phyloP scores from a whole-genome alignment of 495 filamentous ascomycete genomes.

The Collariella sp. region DNA sequence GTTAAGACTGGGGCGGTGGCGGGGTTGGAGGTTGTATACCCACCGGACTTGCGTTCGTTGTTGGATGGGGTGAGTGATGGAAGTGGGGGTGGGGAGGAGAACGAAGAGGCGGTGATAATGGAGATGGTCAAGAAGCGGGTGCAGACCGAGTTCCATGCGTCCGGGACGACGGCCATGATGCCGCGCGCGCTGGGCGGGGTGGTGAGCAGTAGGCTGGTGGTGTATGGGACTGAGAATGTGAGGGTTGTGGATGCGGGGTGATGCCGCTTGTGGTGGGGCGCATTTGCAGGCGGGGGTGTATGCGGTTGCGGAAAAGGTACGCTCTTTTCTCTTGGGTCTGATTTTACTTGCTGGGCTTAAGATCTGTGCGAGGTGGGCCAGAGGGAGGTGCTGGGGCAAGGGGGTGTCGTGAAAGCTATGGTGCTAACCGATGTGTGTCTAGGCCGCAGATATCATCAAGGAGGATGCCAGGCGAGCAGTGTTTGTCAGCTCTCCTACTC shows the following conservation, averaged over 20 bases:
- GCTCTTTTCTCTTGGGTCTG: background rate
- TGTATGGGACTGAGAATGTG: conserved; percentile 36
- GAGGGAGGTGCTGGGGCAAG: background rate
- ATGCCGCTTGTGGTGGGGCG: conserved; percentile 41
- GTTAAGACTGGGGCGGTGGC: conserved; percentile 30
- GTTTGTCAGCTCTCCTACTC: no score
- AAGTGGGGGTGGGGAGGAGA: conserved; percentile 10
- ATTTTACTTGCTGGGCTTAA: no score
- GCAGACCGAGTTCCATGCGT: conserved; percentile 22
- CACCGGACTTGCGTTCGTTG: conserved; percentile 10
- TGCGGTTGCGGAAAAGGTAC: conserved; percentile 45
- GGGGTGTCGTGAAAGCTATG: background rate
- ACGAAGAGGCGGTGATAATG: conserved; percentile 1
- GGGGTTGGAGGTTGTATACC: conserved; percentile 21
- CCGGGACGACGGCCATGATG: conserved; percentile 41
- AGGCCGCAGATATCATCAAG: conserved; percentile 5
- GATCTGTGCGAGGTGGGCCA: background rate
- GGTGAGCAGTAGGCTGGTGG: conserved; percentile 38
- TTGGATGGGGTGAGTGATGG: conserved; percentile 12
- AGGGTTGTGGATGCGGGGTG: conserved; percentile 45
- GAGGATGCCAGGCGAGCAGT: background rate
- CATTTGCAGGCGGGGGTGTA: conserved; percentile 45
- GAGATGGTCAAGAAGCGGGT: conserved; percentile 14
- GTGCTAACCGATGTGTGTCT: background rate
- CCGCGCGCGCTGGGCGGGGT: conserved; percentile 33